Evolutionary conservation across 495 filamentous ascomycete genomes (phyloP).

Genomic region (Penicillium desertorum): DNA sequence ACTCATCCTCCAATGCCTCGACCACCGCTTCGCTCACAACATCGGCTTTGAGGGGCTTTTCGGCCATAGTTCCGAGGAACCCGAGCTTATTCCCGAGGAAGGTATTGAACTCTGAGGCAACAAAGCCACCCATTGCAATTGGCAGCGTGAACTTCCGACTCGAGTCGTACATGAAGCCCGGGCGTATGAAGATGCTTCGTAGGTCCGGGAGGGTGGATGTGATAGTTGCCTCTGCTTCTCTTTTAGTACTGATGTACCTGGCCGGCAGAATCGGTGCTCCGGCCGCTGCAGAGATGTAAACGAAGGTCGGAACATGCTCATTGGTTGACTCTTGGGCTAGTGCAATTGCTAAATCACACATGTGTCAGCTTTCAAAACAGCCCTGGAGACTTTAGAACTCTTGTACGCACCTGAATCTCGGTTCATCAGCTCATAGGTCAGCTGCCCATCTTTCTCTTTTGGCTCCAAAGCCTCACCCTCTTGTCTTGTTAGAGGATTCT

Average conservation of each 20-base stretch:
- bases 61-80: conserved; percentile 73
- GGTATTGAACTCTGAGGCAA: conserved; percentile 69
- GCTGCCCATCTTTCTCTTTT: conserved; percentile 66
- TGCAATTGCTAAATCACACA: conserved; percentile 53
- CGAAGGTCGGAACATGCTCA: conserved; percentile 66
- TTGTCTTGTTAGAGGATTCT: conserved; percentile 62
- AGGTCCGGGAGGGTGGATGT: conserved; percentile 66
- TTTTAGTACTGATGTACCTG: conserved; percentile 88
- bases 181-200: conserved; percentile 76
- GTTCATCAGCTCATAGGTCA: conserved; percentile 99
- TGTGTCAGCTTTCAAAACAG: conserved; percentile 21
- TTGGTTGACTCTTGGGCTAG: conserved; percentile 76
- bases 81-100: conserved; percentile 70
- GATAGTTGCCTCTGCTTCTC: conserved; percentile 84
- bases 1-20: conserved; percentile 70
- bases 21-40: conserved; percentile 80
- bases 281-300: conserved; percentile 84
- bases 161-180: conserved; percentile 87
- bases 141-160: conserved; percentile 79
- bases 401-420: conserved; percentile 65
- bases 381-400: neutral
- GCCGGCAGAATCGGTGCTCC: conserved; percentile 79
- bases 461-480: conserved; percentile 59
- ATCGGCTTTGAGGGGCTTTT: conserved; percentile 85
- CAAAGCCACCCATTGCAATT: conserved; percentile 68